Evolutionary conservation across 352 stramenopile species (phyloP).

Genomic region (Phytophthora sp.): DNA sequence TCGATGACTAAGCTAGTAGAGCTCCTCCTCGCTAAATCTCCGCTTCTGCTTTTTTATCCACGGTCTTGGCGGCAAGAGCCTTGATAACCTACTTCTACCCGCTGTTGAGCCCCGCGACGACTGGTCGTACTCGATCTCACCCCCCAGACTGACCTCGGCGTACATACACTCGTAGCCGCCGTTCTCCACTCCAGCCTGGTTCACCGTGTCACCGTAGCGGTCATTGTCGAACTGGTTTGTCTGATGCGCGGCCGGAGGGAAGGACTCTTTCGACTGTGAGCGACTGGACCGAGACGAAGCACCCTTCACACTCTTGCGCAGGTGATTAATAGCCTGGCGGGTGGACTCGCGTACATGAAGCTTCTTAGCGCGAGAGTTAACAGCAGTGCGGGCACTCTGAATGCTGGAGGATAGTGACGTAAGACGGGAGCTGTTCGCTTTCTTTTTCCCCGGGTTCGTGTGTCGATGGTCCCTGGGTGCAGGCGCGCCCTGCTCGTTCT

Average conservation of each 20-base stretch:
- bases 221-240: conserved; percentile 24
- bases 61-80: conserved; percentile 14
- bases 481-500: background rate
- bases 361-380: conserved; percentile 18
- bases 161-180: conserved; percentile 28
- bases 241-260: background rate
- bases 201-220: background rate
- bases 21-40: conserved; percentile 7
- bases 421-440: conserved; percentile 5
- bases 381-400: conserved; percentile 11
- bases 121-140: conserved; percentile 1
- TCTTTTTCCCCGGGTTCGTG: conserved; percentile 3
- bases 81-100: conserved; percentile 9
- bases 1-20: conserved; percentile 14
- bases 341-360: conserved; percentile 36
- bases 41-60: conserved; percentile 24
- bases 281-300: background rate
- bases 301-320: conserved; percentile 26
- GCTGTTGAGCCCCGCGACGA: background rate
- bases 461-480: background rate
- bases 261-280: background rate
- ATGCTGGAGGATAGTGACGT: conserved; percentile 30
- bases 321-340: conserved; percentile 22
- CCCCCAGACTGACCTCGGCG: conserved; percentile 16
- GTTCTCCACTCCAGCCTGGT: conserved; percentile 5